Evolutionary conservation across 2,329 filamentous ascomycete genomes (phyloP), one percentile per base, ranked within the genome.

Genomic region (Monosporascus sp.): DNA sequence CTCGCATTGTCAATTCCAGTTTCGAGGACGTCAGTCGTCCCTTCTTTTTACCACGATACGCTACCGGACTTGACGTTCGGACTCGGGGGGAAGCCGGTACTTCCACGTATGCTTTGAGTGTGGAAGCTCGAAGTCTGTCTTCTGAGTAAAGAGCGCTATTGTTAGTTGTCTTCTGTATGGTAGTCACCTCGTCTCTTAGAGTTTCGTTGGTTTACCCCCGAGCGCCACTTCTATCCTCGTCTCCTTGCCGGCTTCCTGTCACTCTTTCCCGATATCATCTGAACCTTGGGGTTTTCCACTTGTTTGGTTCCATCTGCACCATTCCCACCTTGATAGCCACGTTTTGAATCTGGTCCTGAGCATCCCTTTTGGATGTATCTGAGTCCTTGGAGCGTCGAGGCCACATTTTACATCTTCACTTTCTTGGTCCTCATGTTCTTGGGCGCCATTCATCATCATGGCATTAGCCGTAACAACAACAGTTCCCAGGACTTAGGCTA

Each of bases 361-460:
- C 56, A 50, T 55, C 54, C 55, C 54, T 67, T 66, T 63, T 67
- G 63, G 61, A 60, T 69, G 63, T 71, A 57, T 62, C 56, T 54
- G 54, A 59, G 54, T 61, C 60, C 71, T 74, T 70, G 70, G 68
- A 69, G 67, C 72, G 72, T 77, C 76, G 74, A 72, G 70, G 68
- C 67, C 65, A 55, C 64, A 70, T 68, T 64, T 70, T 69, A 62
- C 58, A 63, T 67, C 56, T 61, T 63, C 60, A 60, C 53, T 63
- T 66, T 67, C 62, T 69, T 68, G 66, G 62, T 54, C 57, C 58
- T 63, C 58, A 55, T 64, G 62, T 63, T 35, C 61, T 66, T 60
- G 58, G 57, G 52, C 59, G 47, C 35, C 51, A 54, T 49, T 54
- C 54, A 55, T 50, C 25, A 37, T 50, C 60, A 67, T 67, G 65